phyloP scores from a whole-genome alignment of 148 eudicot genomes.

The Vaccinium corymbosum region DNA sequence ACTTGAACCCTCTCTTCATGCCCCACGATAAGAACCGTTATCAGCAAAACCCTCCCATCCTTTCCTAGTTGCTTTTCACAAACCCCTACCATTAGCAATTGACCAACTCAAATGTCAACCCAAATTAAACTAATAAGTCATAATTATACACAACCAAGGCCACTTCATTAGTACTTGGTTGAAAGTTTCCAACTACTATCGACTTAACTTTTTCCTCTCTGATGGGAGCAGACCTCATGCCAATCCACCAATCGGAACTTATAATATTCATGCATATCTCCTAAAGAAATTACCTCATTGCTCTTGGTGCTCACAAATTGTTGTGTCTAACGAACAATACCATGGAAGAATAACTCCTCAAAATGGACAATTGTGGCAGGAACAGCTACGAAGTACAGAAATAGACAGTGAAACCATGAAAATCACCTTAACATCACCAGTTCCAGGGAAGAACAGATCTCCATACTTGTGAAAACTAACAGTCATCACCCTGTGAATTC shows the following conservation, averaged over 20 bases:
- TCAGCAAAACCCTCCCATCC: not conserved
- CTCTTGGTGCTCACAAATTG: not conserved
- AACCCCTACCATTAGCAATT: slow-evolving; percentile 1
- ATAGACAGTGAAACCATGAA: not conserved
- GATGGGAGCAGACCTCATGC: not conserved
- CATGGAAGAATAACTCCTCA: not conserved
- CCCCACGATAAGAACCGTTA: not conserved
- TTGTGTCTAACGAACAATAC: not conserved
- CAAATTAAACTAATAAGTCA: not conserved
- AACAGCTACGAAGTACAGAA: not conserved
- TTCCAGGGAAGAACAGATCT: slow-evolving; percentile 94
- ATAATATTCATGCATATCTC: not conserved
- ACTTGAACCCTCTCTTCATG: not conserved
- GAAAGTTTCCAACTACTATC: not conserved
- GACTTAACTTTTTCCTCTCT: not conserved
- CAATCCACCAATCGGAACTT: not conserved
- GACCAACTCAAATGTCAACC: slow-evolving; percentile 5
- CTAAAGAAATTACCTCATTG: not conserved
- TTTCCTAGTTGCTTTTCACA: not conserved
- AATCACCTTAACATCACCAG: slow-evolving; percentile 95
- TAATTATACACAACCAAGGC: not conserved
- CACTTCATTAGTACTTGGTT: not conserved
- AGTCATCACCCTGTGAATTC: slow-evolving; percentile 83
- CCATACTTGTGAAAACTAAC: slow-evolving; percentile 98
- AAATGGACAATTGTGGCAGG: slow-evolving; percentile 9